Evolutionary conservation across 2,329 filamentous ascomycete genomes (phyloP).

Genomic region (Parastagonospora nodorum): DNA sequence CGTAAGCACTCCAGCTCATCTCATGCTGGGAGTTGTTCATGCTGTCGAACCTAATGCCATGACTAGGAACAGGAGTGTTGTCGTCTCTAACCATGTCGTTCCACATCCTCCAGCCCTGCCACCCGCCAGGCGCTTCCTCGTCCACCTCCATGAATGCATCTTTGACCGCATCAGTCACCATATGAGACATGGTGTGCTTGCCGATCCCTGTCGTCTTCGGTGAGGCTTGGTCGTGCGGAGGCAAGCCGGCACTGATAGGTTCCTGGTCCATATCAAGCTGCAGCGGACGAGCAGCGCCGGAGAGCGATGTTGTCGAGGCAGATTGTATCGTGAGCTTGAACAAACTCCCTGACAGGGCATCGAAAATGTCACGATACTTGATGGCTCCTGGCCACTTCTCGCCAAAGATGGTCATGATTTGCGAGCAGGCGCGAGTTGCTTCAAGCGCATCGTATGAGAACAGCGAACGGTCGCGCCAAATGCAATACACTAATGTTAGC

Average conservation of each 20-base stretch:
- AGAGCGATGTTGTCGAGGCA: background rate
- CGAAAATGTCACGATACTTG: conserved; percentile 37
- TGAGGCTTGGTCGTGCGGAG: background rate
- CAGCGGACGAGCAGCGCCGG: background rate
- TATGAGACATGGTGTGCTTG: conserved; percentile 11
- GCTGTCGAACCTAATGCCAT: background rate
- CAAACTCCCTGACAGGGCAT: conserved; percentile 25
- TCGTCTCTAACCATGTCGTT: conserved; percentile 31
- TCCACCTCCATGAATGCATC: conserved; percentile 37
- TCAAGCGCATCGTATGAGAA: conserved; percentile 34
- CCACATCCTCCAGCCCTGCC: conserved; percentile 35
- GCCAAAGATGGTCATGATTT: conserved; percentile 32
- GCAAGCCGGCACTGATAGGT: background rate
- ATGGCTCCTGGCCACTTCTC: conserved; percentile 35
- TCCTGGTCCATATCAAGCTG: background rate
- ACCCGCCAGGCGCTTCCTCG: conserved; percentile 32
- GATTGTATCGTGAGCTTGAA: conserved; percentile 13
- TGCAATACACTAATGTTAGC: conserved; percentile 30
- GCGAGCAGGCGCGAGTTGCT: conserved; percentile 29
- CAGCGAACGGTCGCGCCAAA: conserved; percentile 30
- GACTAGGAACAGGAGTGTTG: background rate
- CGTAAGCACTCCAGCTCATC: conserved; percentile 10
- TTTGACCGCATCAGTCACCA: conserved; percentile 31
- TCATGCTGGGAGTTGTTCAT: conserved; percentile 9
- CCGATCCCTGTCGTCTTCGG: background rate